Evolutionary conservation across 192 early-diverging fungal species (phyloP).

Genomic region (Backusella luteola): DNA sequence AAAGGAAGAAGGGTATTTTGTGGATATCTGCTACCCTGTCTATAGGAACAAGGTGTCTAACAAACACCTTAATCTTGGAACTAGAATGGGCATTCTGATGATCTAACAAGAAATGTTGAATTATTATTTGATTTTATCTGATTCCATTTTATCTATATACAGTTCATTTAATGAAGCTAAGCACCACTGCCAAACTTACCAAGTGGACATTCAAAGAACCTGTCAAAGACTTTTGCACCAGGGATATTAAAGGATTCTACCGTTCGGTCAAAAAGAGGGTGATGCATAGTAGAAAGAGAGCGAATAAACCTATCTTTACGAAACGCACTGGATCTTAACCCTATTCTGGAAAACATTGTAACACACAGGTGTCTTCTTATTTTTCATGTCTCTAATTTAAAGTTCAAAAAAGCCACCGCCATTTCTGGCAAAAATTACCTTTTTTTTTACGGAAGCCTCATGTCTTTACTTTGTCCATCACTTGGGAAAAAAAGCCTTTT

Average conservation of each 20-base stretch:
- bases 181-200: conserved; percentile 24
- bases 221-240: conserved; percentile 58
- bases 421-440: neutral
- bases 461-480: too few species aligned
- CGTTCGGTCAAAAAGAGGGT: conserved; percentile 47
- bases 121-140: neutral
- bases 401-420: neutral
- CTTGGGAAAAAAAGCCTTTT: too few species aligned
- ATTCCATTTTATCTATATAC: neutral
- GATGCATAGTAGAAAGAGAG: conserved; percentile 11
- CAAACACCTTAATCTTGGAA: conserved; percentile 47
- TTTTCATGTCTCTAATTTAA: neutral
- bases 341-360: neutral
- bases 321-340: neutral
- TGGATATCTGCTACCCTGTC: conserved; percentile 46
- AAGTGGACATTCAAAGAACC: conserved; percentile 57
- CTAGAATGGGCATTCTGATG: conserved; percentile 18
- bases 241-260: conserved; percentile 50
- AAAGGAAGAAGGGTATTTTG: conserved; percentile 54
- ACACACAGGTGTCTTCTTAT: neutral
- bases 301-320: neutral
- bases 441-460: neutral
- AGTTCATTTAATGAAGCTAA: neutral
- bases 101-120: neutral
- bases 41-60: conserved; percentile 53